Evolutionary conservation across 441 rosid genomes (phyloP).

Genomic region (Arabidopsis hybrid): DNA sequence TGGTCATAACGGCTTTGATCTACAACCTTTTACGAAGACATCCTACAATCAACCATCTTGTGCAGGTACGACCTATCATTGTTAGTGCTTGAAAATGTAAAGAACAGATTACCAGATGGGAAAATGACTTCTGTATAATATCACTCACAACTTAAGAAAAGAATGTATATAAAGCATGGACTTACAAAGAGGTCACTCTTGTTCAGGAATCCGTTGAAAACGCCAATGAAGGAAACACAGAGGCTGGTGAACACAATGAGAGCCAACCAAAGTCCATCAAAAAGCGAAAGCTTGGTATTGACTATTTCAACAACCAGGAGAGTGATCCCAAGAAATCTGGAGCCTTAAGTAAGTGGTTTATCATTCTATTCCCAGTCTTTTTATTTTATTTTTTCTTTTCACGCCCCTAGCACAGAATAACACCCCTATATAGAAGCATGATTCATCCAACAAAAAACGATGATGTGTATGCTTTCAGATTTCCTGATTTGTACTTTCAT

Average conservation of each 20-base stretch:
- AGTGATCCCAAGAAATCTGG: constrained; percentile 72
- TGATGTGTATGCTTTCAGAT: constrained; percentile 2
- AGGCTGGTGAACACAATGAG: constrained; percentile 47
- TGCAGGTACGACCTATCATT: constrained; percentile 61
- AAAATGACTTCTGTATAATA: neutral
- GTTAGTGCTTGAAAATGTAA: constrained; percentile 19
- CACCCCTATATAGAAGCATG: constrained; percentile 1
- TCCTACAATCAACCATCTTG: constrained; percentile 91
- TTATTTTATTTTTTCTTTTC: neutral
- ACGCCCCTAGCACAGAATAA: neutral
- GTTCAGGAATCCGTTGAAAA: constrained; percentile 64
- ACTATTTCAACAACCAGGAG: constrained; percentile 71
- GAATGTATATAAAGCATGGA: neutral
- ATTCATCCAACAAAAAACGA: neutral
- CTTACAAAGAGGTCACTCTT: constrained; percentile 28
- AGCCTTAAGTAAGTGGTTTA: constrained; percentile 72
- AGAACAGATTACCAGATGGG: neutral
- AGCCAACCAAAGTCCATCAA: constrained; percentile 34
- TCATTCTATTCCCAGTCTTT: constrained; percentile 2
- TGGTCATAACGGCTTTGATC: constrained; percentile 81
- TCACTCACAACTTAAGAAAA: constrained; percentile 2
- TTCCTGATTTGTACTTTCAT: neutral
- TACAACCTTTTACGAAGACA: constrained; percentile 87
- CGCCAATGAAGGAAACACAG: constrained; percentile 42
- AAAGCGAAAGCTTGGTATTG: constrained; percentile 63